Evolutionary conservation across 2,329 filamentous ascomycete species (phyloP).

Genomic region (Colletotrichum sp.): DNA sequence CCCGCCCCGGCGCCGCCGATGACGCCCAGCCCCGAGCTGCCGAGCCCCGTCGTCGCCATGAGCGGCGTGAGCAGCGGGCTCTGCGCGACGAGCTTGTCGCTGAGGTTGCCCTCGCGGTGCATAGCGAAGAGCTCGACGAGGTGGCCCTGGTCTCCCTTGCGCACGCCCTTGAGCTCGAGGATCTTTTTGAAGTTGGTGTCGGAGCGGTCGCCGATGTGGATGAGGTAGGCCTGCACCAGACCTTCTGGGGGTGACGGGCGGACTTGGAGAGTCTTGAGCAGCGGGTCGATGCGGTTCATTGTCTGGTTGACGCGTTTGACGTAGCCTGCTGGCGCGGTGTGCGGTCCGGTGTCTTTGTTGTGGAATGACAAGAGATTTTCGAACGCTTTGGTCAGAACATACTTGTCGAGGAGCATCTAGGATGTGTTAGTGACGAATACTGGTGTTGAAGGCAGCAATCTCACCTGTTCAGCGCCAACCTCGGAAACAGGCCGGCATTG

Average conservation of each 20-base stretch:
- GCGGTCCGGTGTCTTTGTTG: slow-evolving; percentile 47
- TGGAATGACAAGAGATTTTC: slow-evolving; percentile 72
- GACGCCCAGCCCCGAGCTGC: slow-evolving; percentile 34
- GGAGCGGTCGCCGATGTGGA: slow-evolving; percentile 92
- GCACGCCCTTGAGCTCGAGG: slow-evolving; percentile 91
- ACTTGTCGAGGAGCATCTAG: slow-evolving; percentile 94
- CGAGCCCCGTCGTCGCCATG: slow-evolving; percentile 49
- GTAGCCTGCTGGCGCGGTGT: slow-evolving; percentile 64
- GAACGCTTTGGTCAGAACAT: slow-evolving; percentile 83
- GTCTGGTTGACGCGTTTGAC: slow-evolving; percentile 84
- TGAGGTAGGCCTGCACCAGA: slow-evolving; percentile 94
- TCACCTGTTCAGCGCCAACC: slow-evolving; percentile 88
- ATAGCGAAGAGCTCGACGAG: slow-evolving; percentile 84
- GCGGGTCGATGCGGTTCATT: slow-evolving; percentile 86
- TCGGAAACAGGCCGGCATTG: slow-evolving; percentile 91
- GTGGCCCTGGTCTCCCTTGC: slow-evolving; percentile 80
- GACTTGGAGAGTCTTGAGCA: slow-evolving; percentile 96
- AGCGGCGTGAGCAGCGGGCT: slow-evolving; percentile 76
- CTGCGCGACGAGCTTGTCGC: slow-evolving; percentile 72
- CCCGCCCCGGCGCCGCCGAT: slow-evolving; percentile 48
- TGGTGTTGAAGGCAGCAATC: background rate
- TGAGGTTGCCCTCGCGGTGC: slow-evolving; percentile 77
- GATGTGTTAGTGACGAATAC: slow-evolving; percentile 24
- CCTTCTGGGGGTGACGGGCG: slow-evolving; percentile 90
- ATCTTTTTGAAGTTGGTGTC: slow-evolving; percentile 97